Evolutionary conservation across 345 rosid species (phyloP).

Genomic region (Salix dunnii): DNA sequence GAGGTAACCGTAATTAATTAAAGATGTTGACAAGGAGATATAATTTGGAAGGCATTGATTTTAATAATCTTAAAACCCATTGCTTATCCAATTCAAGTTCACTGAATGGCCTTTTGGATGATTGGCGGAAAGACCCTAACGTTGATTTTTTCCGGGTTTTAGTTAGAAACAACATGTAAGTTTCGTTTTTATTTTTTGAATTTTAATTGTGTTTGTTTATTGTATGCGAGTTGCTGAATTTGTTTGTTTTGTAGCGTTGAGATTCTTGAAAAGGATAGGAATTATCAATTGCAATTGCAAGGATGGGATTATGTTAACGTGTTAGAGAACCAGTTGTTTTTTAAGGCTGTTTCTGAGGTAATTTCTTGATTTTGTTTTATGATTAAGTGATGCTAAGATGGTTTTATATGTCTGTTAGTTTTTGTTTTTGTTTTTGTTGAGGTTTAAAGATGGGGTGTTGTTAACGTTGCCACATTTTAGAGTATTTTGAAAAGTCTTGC

Average conservation of each 20-base stretch:
- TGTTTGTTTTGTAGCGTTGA: neutral
- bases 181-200: neutral
- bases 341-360: conserved; percentile 18
- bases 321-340: conserved; percentile 18
- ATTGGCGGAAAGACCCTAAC: conserved; percentile 16
- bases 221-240: neutral
- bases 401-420: no score
- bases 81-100: neutral
- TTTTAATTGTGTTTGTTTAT: neutral
- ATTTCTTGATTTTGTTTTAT: neutral
- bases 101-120: neutral
- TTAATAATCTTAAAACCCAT: neutral
- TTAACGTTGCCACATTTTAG: no score
- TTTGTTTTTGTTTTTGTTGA: no score
- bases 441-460: no score
- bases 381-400: no score
- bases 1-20: no score
- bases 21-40: no score
- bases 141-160: conserved; percentile 10
- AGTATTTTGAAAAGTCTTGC: no score
- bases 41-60: neutral
- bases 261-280: neutral
- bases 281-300: conserved; percentile 9
- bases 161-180: conserved; percentile 21
- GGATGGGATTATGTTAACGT: neutral